phyloP scores from a whole-genome alignment of 768 basidiomycete genomes.

The Exidia glandulosa region DNA sequence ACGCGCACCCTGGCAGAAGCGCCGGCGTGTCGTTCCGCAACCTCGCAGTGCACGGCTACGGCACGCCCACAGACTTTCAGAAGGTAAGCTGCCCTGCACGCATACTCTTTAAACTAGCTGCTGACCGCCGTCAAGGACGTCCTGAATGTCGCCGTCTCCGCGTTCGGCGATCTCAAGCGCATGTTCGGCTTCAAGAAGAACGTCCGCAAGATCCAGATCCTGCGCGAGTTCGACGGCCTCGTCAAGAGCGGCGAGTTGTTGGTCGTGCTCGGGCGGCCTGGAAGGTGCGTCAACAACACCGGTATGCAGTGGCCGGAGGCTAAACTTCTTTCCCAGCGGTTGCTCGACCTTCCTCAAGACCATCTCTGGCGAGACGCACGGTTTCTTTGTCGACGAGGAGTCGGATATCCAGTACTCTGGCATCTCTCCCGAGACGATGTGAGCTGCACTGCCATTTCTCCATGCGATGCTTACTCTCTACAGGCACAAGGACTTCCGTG shows the following conservation, averaged over 20 bases:
- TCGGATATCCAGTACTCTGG: constrained; percentile 37
- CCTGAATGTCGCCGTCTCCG: constrained; percentile 15
- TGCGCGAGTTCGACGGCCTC: constrained; percentile 52
- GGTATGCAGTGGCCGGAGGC: not conserved
- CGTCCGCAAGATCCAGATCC: constrained; percentile 27
- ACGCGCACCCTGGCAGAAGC: constrained; percentile 15
- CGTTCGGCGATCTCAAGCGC: constrained; percentile 2
- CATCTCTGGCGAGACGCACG: constrained; percentile 27
- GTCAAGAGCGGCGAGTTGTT: constrained; percentile 72
- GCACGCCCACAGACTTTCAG: constrained; percentile 28
- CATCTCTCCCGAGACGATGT: constrained; percentile 32
- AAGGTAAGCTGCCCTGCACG: constrained; percentile 8
- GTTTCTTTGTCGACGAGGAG: constrained; percentile 24
- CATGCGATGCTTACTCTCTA: no score
- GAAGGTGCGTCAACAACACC: constrained; percentile 8
- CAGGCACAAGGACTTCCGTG: constrained; percentile 28
- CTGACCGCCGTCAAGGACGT: constrained; percentile 14
- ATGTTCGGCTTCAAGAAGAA: constrained; percentile 9
- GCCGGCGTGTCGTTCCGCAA: constrained; percentile 28
- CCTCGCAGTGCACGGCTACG: constrained; percentile 23
- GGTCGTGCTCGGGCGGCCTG: constrained; percentile 32
- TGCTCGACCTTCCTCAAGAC: constrained; percentile 42
- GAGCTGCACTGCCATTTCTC: no score
- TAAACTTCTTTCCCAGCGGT: constrained; percentile 11
- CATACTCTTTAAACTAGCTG: not conserved